Conservation (phyloP, 2,329 filamentous ascomycete genomes). For the Fusarium falciforme region DNA sequence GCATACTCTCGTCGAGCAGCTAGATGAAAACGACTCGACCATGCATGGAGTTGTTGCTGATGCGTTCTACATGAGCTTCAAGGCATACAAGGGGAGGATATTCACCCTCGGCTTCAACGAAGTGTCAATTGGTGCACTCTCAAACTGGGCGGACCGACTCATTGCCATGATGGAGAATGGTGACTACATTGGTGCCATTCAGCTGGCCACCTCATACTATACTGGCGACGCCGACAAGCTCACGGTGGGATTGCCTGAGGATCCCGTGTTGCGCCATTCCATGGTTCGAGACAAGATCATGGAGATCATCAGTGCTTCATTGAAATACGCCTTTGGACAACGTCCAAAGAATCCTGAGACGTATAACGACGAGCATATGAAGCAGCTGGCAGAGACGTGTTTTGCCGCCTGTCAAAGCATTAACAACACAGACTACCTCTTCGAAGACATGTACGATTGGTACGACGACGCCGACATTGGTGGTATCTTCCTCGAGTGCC, state of each 20-base stretch:
- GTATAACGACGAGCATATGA: constrained; percentile 70
- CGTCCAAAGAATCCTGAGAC: constrained; percentile 61
- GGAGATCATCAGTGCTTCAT: constrained; percentile 92
- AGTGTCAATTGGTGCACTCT: constrained; percentile 88
- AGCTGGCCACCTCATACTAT: constrained; percentile 92
- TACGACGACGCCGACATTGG: constrained; percentile 82
- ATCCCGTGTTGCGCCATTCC: constrained; percentile 77
- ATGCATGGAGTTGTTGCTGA: constrained; percentile 98
- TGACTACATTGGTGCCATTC: constrained; percentile 93
- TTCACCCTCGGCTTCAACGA: constrained; percentile 97
- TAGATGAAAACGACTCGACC: constrained; percentile 86
- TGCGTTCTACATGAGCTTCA: constrained; percentile 98
- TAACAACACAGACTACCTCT: constrained; percentile 83
- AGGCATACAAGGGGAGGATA: constrained; percentile 90
- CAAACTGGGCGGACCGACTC: constrained; percentile 96
- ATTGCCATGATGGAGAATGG: constrained; percentile 95
- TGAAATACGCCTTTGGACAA: constrained; percentile 87
- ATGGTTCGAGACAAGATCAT: constrained; percentile 90
- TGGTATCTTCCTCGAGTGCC: constrained; percentile 84
- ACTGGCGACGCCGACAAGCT: constrained; percentile 91
- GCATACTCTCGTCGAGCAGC: constrained; percentile 84
- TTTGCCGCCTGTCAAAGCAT: constrained; percentile 86
- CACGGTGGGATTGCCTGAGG: constrained; percentile 92
- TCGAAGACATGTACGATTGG: constrained; percentile 90
- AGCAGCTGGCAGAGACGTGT: constrained; percentile 83